phyloP scores from a whole-genome alignment of 192 early-diverging fungal species.

The Podila minutissima region DNA sequence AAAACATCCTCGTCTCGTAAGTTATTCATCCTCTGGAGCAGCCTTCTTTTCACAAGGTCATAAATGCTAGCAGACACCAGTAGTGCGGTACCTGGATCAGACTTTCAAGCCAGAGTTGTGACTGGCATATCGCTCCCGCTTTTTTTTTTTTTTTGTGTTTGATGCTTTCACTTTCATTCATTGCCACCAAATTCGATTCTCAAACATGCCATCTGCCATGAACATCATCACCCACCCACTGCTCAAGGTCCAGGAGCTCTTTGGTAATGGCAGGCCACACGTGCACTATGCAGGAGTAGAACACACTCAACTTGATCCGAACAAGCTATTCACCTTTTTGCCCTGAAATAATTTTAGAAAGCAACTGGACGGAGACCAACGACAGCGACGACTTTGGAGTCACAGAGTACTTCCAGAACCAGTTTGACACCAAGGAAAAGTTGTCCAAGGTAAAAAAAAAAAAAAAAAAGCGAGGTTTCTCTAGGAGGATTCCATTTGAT shows the following conservation, averaged over 20 bases:
- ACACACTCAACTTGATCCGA: too few species aligned
- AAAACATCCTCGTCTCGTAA: too few species aligned
- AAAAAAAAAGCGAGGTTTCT: not conserved
- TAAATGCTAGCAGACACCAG: too few species aligned
- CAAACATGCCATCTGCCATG: slow-evolving; percentile 1
- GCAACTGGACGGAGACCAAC: slow-evolving; percentile 27
- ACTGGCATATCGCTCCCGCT: not conserved
- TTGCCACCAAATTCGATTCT: not conserved
- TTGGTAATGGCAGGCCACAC: not conserved
- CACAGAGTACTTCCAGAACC: slow-evolving; percentile 30
- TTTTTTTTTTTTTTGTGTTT: not conserved
- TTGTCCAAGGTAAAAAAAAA: slow-evolving; percentile 26
- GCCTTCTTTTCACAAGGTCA: too few species aligned
- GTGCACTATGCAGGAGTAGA: too few species aligned
- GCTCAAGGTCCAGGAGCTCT: slow-evolving; percentile 4
- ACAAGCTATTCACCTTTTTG: too few species aligned
- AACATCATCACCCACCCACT: not conserved
- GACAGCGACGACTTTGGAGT: slow-evolving; percentile 46
- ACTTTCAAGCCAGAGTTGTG: not conserved
- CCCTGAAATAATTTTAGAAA: slow-evolving; percentile 10
- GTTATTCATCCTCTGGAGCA: too few species aligned
- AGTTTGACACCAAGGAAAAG: slow-evolving; percentile 41
- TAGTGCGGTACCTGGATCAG: too few species aligned
- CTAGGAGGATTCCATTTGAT: not conserved
- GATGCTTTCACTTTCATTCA: not conserved